Evolutionary conservation across 78 protist genomes (phyloP), one percentile per base, ranked within the genome.

Genomic region (Polysphondylium violaceum): DNA sequence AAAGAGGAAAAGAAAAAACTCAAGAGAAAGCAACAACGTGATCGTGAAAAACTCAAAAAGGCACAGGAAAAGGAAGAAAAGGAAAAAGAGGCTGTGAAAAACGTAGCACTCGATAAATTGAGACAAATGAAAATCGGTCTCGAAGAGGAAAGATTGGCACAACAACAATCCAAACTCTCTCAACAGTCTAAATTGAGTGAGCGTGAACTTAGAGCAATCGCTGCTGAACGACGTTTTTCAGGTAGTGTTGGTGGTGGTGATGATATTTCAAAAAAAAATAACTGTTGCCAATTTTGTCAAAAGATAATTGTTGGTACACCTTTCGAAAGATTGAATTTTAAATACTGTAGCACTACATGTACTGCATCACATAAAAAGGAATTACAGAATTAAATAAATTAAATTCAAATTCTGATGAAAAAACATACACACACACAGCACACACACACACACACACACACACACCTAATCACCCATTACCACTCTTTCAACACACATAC

Each of bases 1-100:
- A 69, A 64, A 41, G 93, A 87, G 9, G 93, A 71, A 44, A 74
- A 74, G 58, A 74, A 44, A 58, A 61, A 60, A 17, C 63, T 44
- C 40, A 74, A 87, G 33, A 74, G 51, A 23, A 38, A 74, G 35
- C 40, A 35, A 33, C 77, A 67, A 55, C 73, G 68, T 50, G 93
- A 87, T 31, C 73, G 59, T n/a, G 86, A 87, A 9, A 87, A 74
- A 71, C 21, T 38, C 27, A 65, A 74, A 59, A 67, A 74, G 23
- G 55, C 17, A 23, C 33, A 23, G 3, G 86, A 74, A 31, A 71
- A 27, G 11, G 25, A 41, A 47, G 40, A 2, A 17, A 64, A 87
- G 72, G 53, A 29, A 43, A 38, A 67, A 44, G 86, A 75, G 12
- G 61, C 17, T 23, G 41, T 16, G 19, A 14, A 33, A 4, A n/a